Percentiles rank a stretch among this genome's conserved stretches.
phyloP scores from a whole-genome alignment of 140 eudicot genomes.

The Stevia rebaudiana region DNA sequence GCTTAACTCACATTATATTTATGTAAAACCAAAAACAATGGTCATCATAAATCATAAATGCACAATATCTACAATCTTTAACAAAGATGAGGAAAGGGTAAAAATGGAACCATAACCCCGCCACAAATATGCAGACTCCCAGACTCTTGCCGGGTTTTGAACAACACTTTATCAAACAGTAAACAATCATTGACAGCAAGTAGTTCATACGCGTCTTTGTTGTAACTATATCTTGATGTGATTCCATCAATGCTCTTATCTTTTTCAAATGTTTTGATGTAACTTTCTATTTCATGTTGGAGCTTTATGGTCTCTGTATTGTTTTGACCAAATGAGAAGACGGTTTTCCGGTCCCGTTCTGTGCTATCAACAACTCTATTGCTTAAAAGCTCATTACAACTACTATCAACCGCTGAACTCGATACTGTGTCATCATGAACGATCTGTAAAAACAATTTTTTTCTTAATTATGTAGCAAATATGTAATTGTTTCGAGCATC shows the following conservation, averaged over 20 bases:
- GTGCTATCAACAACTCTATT: slow-evolving; percentile 15
- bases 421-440: slow-evolving; percentile 26
- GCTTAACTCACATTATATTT: background rate
- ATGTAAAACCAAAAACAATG: background rate
- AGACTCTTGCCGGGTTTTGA: slow-evolving; percentile 46
- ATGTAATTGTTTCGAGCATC: background rate
- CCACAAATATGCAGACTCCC: slow-evolving; percentile 65
- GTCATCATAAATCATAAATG: background rate
- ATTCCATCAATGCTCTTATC: slow-evolving; percentile 13
- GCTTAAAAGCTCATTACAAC: slow-evolving; percentile 11
- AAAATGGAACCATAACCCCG: slow-evolving; percentile 29
- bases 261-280: slow-evolving; percentile 32
- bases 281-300: slow-evolving; percentile 35
- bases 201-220: slow-evolving; percentile 20
- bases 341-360: slow-evolving; percentile 23
- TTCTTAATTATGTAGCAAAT: background rate
- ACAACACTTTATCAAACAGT: slow-evolving; percentile 51
- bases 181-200: slow-evolving; percentile 30
- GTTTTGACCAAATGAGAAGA: slow-evolving; percentile 38
- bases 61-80: slow-evolving; percentile 23
- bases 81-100: slow-evolving; percentile 34
- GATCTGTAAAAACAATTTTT: slow-evolving; percentile 16
- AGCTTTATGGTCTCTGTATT: slow-evolving; percentile 23
- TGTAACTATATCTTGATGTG: background rate
- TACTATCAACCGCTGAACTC: slow-evolving; percentile 25